These are phyloP conservation scores for Euryodendron excelsum DNA, from an alignment of 148 eudicot species.

Conservation along the genomic window DNA sequence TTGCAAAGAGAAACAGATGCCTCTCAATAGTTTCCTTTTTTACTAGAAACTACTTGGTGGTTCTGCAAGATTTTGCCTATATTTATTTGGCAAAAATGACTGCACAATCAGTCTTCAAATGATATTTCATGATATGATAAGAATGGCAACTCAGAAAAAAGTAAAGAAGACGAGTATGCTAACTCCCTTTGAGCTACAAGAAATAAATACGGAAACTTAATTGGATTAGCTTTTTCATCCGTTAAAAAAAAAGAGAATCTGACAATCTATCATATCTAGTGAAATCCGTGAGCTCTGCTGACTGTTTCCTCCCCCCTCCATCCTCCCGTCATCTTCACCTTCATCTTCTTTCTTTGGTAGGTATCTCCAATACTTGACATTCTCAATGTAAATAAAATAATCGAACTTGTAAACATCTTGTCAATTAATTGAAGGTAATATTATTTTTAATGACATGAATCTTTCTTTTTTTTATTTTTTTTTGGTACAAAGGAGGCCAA, in stretches of 20 bases:
- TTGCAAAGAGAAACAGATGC: not conserved
- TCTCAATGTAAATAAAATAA: not conserved
- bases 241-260: not conserved
- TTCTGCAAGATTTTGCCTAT: not conserved
- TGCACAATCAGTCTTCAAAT: not conserved
- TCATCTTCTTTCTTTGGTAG: not conserved
- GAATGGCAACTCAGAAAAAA: not conserved
- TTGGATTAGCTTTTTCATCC: not conserved
- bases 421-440: not conserved
- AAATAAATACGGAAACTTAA: not conserved
- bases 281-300: not conserved
- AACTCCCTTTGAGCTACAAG: not conserved
- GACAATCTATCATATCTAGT: not conserved
- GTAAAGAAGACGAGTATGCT: not conserved
- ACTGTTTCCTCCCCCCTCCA: not conserved
- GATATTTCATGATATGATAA: no score
- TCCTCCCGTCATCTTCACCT: no score
- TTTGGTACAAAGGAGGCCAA: no score
- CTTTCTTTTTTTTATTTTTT: not conserved
- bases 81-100: not conserved
- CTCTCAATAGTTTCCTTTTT: not conserved
- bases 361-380: not conserved
- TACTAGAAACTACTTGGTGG: not conserved
- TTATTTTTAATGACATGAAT: not conserved
- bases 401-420: not conserved